These are phyloP conservation scores for Coemansia asiatica DNA, from an alignment of 192 early-diverging fungal genomes.

Conservation along the genomic window DNA sequence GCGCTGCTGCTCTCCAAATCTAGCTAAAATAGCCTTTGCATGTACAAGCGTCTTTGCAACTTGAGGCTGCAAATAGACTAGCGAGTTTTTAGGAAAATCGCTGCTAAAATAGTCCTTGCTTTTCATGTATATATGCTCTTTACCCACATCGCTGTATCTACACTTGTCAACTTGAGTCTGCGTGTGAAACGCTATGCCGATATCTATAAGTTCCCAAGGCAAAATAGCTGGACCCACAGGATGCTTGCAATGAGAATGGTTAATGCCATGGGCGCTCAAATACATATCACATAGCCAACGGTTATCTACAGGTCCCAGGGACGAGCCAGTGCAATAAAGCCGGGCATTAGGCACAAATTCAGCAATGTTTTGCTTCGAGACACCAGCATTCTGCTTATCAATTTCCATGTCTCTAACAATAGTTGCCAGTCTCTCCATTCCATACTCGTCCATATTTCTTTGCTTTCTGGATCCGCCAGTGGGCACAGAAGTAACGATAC, in stretches of 20 bases:
- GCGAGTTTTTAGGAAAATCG: conserved; percentile 8
- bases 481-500: conserved; percentile 28
- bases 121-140: conserved; percentile 5
- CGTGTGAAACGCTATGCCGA: conserved; percentile 36
- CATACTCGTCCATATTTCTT: conserved; percentile 21
- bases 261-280: conserved; percentile 21
- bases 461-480: conserved; percentile 11
- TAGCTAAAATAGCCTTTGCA: conserved; percentile 31
- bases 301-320: conserved; percentile 24
- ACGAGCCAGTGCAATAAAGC: conserved; percentile 26
- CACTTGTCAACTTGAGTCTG: conserved; percentile 13
- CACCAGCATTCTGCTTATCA: background rate
- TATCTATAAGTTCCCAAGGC: conserved; percentile 21
- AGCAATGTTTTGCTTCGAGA: background rate
- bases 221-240: background rate
- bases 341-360: conserved; percentile 17
- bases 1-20: conserved; percentile 11
- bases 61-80: conserved; percentile 12
- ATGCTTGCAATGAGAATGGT: background rate
- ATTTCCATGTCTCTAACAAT: conserved; percentile 1
- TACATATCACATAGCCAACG: conserved; percentile 42
- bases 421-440: conserved; percentile 21
- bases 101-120: background rate
- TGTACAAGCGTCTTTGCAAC: conserved; percentile 21
- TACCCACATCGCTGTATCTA: conserved; percentile 6